phyloP scores from a whole-genome alignment of 2,329 filamentous ascomycete genomes.

The Phyllosticta capitalensis region DNA sequence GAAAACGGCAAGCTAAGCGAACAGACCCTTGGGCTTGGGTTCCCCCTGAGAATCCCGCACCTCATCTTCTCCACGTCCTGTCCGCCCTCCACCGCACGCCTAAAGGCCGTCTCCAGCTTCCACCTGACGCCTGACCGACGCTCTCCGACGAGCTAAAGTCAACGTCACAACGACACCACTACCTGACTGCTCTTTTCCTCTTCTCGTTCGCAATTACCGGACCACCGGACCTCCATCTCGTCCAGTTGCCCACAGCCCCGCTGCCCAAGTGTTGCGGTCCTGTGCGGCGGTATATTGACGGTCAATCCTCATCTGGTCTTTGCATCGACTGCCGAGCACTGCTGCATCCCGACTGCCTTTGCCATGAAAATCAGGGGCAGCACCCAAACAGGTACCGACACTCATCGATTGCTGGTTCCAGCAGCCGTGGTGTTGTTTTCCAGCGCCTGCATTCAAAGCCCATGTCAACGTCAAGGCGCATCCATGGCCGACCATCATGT shows the following conservation, averaged over 20 bases:
- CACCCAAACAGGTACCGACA: not conserved
- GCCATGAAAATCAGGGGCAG: not conserved
- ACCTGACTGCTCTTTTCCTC: too few relatives aligned
- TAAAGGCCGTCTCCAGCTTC: not conserved
- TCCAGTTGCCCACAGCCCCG: not conserved
- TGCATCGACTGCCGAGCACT: not conserved
- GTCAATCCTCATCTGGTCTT: not conserved
- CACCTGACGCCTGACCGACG: not conserved
- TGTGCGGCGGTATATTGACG: not conserved
- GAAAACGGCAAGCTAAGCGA: not conserved
- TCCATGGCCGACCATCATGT: not conserved
- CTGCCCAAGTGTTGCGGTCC: not conserved
- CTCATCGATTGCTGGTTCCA: not conserved
- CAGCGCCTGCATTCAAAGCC: not conserved
- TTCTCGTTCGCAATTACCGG: not conserved
- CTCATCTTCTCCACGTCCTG: not conserved
- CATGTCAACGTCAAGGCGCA: not conserved
- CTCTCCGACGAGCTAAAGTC: not conserved
- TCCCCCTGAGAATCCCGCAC: not conserved
- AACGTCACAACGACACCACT: not conserved
- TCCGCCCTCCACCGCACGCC: not conserved
- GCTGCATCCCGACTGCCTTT: not conserved
- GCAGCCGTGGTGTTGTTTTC: not conserved
- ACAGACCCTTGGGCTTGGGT: not conserved
- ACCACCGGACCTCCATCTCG: not conserved